Base-by-base conservation (phyloP, 805 yeast species). In the Pichia manshurica region DNA sequence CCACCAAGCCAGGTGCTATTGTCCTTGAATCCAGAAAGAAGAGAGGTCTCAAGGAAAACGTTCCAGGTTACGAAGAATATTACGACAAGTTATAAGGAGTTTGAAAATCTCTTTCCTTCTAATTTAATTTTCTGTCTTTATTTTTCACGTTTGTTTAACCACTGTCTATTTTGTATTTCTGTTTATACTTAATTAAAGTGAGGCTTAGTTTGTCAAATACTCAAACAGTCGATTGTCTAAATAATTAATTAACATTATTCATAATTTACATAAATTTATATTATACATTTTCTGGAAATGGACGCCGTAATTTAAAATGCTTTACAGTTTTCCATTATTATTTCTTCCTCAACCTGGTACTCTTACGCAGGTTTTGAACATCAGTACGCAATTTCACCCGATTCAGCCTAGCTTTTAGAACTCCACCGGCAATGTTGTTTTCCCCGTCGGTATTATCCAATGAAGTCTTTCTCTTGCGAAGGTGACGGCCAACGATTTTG, bases 1-100 rank as follows among this genome's bases (percentile, higher is more conserved):
- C 83, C 66, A 59, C 81, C 56, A 78, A 78, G 71, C 79, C 82
- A 57, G 83, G 82, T 77, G 70, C 71, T 52, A 72, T 78, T 66
- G 82, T 75, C 65, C 62, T 65, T 58, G 76, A 62, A 51, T 72
- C 76, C 74, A 87, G 99, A 80, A 86, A 84, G 82, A 85, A 97
- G 77, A 87, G 84, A 72, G 98, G 98, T 81, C 72, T 87, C 82
- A 91, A 91, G 87, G 91, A 87, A 67, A 84, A 72, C 66, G 96
- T 91, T 75, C 98, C 98, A 78, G 96, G 95, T 73, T 93, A 91
- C 87, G 96, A 88, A 80, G 97, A 93, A 80, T 93, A 88, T 86
- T 90, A 90, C 78, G 95, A 85, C 75, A 85, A 84, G 75, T 83
- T 85, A 75, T 85, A 82, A 72, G 67, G 52, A 39, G 28, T 35